phyloP scores from a whole-genome alignment of 2,329 filamentous ascomycete species.

The Beauveria brongniartii region DNA sequence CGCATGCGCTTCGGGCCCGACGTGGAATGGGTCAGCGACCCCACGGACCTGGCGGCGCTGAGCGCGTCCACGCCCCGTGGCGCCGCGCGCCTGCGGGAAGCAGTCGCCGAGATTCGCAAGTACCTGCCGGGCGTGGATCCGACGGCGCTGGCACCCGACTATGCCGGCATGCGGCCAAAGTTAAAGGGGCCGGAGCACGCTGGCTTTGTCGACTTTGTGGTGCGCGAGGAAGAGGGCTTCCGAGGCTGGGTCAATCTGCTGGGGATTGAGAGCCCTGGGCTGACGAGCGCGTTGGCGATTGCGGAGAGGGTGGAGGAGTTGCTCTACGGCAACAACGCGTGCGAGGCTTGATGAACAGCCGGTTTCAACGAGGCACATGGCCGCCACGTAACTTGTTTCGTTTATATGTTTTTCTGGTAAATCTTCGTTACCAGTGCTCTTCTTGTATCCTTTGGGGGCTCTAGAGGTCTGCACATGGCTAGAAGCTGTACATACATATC shows the following conservation, averaged over 20 bases:
- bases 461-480: not conserved
- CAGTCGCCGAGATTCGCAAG: conserved; percentile 63
- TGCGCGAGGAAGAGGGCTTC: conserved; percentile 68
- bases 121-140: conserved; percentile 72
- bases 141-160: conserved; percentile 64
- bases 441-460: not conserved
- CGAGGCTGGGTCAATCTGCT: conserved; percentile 81
- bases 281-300: conserved; percentile 83
- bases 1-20: conserved; percentile 89
- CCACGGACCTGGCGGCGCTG: conserved; percentile 58
- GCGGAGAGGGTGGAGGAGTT: conserved; percentile 61
- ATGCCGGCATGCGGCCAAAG: conserved; percentile 89
- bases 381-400: too few species aligned
- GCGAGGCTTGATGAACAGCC: not conserved
- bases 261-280: conserved; percentile 86
- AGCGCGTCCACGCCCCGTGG: conserved; percentile 28
- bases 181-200: conserved; percentile 51
- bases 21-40: conserved; percentile 78
- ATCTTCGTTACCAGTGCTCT: too few species aligned
- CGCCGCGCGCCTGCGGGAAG: conserved; percentile 51
- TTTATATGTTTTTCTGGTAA: too few species aligned
- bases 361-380: too few species aligned
- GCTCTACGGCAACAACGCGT: conserved; percentile 30
- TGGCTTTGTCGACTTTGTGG: conserved; percentile 77
- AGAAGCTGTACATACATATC: not conserved